phyloP scores from a whole-genome alignment of 23 red algal genomes.

The Rhodosorus marinus region DNA sequence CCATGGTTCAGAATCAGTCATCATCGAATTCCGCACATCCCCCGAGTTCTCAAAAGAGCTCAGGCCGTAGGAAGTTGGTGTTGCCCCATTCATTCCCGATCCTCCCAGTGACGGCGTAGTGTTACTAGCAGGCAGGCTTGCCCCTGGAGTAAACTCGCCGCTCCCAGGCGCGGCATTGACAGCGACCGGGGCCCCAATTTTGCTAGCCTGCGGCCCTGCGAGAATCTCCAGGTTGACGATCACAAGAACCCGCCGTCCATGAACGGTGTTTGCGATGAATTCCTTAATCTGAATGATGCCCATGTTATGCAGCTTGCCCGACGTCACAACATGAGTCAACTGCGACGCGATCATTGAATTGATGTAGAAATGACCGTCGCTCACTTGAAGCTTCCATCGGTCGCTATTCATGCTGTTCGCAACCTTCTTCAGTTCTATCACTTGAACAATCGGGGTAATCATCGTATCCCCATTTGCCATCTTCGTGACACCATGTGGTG shows the following conservation, averaged over 20 bases:
- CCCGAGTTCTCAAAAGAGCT: neutral
- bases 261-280: slow-evolving; percentile 59
- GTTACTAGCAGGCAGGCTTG: neutral
- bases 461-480: slow-evolving; percentile 12
- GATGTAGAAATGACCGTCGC: slow-evolving; percentile 50
- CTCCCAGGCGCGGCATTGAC: slow-evolving; percentile 13
- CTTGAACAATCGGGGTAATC: slow-evolving; percentile 26
- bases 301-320: slow-evolving; percentile 25
- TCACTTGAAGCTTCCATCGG: slow-evolving; percentile 55
- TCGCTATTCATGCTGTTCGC: slow-evolving; percentile 13
- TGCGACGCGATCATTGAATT: slow-evolving; percentile 79
- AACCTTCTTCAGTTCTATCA: slow-evolving; percentile 48
- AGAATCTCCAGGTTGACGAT: slow-evolving; percentile 72
- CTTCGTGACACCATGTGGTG: too few relatives aligned
- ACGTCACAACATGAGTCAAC: slow-evolving; percentile 50
- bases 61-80: neutral
- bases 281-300: slow-evolving; percentile 61
- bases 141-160: neutral
- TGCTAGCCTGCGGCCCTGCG: slow-evolving; percentile 6
- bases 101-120: slow-evolving; percentile 1
- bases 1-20: neutral
- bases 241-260: slow-evolving; percentile 46
- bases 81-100: neutral
- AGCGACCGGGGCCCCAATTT: slow-evolving; percentile 61
- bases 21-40: neutral